Evolutionary conservation across 2,329 filamentous ascomycete genomes (phyloP).

Genomic region (Penicillium frequentans): DNA sequence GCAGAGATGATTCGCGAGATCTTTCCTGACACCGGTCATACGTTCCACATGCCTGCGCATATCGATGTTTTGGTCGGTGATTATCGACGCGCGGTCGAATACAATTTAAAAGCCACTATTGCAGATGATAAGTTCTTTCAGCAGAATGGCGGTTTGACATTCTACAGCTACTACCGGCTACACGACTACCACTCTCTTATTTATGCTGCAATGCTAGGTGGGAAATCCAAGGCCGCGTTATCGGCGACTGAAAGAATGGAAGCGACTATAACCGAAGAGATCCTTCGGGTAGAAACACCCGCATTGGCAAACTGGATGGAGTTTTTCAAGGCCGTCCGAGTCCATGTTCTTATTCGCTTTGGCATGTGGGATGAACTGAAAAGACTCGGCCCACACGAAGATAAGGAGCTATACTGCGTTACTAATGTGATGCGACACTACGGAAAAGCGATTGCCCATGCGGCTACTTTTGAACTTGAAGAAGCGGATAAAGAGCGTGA

Average conservation of each 20-base stretch:
- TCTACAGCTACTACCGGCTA: constrained; percentile 73
- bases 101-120: constrained; percentile 64
- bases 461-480: constrained; percentile 55
- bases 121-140: constrained; percentile 68
- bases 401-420: constrained; percentile 63
- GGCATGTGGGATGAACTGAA: constrained; percentile 70
- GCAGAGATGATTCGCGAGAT: constrained; percentile 64
- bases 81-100: constrained; percentile 65
- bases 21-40: constrained; percentile 67
- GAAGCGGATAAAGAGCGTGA: constrained; percentile 54
- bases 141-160: constrained; percentile 59
- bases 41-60: constrained; percentile 75
- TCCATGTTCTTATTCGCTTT: constrained; percentile 71
- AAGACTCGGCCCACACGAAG: constrained; percentile 54
- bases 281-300: constrained; percentile 64
- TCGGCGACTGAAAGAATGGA: constrained; percentile 62
- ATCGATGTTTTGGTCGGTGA: constrained; percentile 71
- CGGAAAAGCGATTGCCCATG: constrained; percentile 64
- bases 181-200: constrained; percentile 74
- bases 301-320: constrained; percentile 80
- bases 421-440: constrained; percentile 70
- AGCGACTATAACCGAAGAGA: constrained; percentile 59
- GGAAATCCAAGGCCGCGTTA: constrained; percentile 61
- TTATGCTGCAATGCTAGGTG: constrained; percentile 75
- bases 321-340: constrained; percentile 64